Evolutionary conservation across 345 rosid genomes (phyloP), one percentile per base, ranked within the genome.

Genomic region (Citrus unshiu): DNA sequence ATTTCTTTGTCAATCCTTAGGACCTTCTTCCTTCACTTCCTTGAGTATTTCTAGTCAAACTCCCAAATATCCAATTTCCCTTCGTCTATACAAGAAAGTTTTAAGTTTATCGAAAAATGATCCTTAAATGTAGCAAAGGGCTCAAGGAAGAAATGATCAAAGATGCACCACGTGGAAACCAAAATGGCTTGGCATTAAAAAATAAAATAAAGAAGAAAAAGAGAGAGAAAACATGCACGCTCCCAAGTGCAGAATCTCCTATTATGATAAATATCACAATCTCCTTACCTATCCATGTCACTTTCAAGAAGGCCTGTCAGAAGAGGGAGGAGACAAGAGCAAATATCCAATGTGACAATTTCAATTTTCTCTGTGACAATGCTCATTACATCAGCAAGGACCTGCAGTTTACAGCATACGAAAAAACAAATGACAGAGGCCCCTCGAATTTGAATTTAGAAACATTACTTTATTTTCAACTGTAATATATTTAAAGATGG

Each of bases 281-380:
- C 73, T 56, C 72, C 81, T 87, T 88, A 94, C 99, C 93, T 91
- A 80, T 97, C 99, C 91, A 91, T 82, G 80, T 88, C 86, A 81
- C 98, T 97, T 77, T 84, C 94, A 70, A 97, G 93, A 86, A 97
- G 95, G 57, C 84, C 73, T 22, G 91, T 59, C 70, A 93, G 87
- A 80, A 93, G 93, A 64, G 99, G 99, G 68, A 97, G 89, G 86
- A 97, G 94, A 84, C 87, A 86, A 59, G 95, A 87, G 83, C 94
- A 97, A 79, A 89, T 81, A 80, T 94, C 99, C 84, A 94, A 81
- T 13, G 96, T 91, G 73, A 97, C 83, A 72, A 87, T 81, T 77
- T 97, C 98, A 67, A 88, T 90, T 89, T 87, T 93, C 81, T 90
- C 91, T 14, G 85, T 68, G 72, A 93, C 67, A 76, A 89, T 83